Evolutionary conservation across 768 basidiomycete genomes (phyloP), one percentile per base, ranked within the genome.

Genomic region (Naganishia friedmannii): DNA sequence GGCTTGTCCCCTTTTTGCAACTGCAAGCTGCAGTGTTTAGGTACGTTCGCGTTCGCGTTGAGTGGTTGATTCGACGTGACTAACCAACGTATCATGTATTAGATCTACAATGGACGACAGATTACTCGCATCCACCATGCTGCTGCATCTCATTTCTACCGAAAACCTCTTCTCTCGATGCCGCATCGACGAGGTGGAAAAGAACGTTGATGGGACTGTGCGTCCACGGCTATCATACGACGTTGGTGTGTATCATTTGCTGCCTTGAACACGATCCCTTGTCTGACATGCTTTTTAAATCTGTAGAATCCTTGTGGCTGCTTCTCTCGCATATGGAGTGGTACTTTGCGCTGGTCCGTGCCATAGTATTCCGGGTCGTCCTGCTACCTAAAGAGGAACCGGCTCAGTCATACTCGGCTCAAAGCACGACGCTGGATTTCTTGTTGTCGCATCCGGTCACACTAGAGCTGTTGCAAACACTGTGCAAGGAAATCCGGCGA

Each of bases 321-420:
- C 34, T 69, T 13, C 45, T 60, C 0, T 46, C 68, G 19, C 68
- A 69, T 37, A 53, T 69, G 56, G 58, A 69, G 45, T 69, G 68
- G 68, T 69, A 69, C n/a, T 48, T 69, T 26, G 42, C 45, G 19
- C 45, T 69, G 2, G 51, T 60, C 7, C 56, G 68, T 17, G 54
- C 55, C 21, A 51, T 53, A 37, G 23, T 69, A 31, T 26, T 53
- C n/a, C 65, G 53, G 21, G 53, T 48, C 23, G 19, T 32, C 31
- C 31, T 51, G 1, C 17, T 45, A 51, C n/a, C 8, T 19, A 45
- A 54, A n/a, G 19, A 45, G 28, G 23, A n/a, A 32, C 21, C 23
- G 21, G n/a, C 39, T n/a, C 15, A 1, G 12, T 63, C 23, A 6
- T 10, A 23, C 13, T 45, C 39, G 23, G n/a, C 60, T 2, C 60